Evolutionary conservation across 2,329 filamentous ascomycete species (phyloP).

Genomic region (Cladosporium sp.): DNA sequence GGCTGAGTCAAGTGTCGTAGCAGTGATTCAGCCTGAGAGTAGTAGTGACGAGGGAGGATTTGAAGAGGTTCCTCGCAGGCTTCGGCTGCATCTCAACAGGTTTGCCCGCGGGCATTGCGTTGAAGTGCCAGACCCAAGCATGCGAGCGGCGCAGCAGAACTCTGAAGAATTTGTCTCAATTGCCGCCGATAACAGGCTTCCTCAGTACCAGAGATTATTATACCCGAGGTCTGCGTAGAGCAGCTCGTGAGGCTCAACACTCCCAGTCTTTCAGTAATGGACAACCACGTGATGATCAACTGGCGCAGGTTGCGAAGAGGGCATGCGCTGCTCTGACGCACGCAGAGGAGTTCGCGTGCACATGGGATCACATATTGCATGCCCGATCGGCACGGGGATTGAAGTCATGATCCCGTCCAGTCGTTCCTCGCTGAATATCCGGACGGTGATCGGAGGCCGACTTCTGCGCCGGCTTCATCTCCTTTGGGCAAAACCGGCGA

Average conservation of each 20-base stretch:
- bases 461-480: neutral
- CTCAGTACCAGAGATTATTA: neutral
- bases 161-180: neutral
- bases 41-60: neutral
- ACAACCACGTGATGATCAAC: neutral
- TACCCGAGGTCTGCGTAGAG: neutral
- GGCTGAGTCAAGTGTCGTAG: neutral
- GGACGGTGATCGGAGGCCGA: conserved; percentile 1
- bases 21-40: neutral
- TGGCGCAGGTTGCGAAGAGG: neutral
- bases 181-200: neutral
- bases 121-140: neutral
- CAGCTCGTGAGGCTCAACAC: neutral
- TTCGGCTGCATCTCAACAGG: conserved; percentile 1
- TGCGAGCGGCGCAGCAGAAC: conserved; percentile 1
- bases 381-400: conserved; percentile 1
- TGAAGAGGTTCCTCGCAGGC: neutral
- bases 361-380: neutral
- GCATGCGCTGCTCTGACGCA: neutral
- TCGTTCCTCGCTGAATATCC: neutral
- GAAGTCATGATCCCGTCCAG: neutral
- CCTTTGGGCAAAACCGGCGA: neutral
- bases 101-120: neutral
- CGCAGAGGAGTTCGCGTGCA: neutral
- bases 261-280: neutral